Percentiles rank a stretch among this genome's conserved stretches.
phyloP scores from a whole-genome alignment of 805 yeast genomes.

The Candida fluviatilis region DNA sequence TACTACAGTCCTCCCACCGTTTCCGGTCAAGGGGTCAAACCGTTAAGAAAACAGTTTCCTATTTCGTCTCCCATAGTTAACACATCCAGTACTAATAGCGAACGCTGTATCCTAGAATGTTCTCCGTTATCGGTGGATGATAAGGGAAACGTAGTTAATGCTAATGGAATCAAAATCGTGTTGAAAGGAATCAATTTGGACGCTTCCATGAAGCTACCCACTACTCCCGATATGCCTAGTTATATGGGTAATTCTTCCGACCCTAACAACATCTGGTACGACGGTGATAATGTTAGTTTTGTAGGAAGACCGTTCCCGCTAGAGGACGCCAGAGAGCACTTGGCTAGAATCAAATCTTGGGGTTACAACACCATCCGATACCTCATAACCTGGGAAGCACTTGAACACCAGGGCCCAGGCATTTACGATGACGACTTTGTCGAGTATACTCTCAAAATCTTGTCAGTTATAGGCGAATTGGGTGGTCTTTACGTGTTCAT shows the following conservation, averaged over 20 bases:
- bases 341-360: conserved; percentile 66
- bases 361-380: conserved; percentile 80
- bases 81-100: conserved; percentile 5
- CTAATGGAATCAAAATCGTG: conserved; percentile 54
- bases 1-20: conserved; percentile 20
- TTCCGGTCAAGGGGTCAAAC: conserved; percentile 22
- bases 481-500: conserved; percentile 78
- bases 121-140: conserved; percentile 16
- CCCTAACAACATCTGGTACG: conserved; percentile 48
- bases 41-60: conserved; percentile 22
- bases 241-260: conserved; percentile 35
- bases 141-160: conserved; percentile 55
- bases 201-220: conserved; percentile 68
- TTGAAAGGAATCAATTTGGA: conserved; percentile 82
- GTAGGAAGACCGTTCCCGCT: conserved; percentile 79
- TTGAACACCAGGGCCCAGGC: conserved; percentile 87
- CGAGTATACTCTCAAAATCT: conserved; percentile 59
- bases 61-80: conserved; percentile 13
- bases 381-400: conserved; percentile 85
- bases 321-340: conserved; percentile 65
- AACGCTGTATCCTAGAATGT: conserved; percentile 16
- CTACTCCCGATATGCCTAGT: conserved; percentile 45
- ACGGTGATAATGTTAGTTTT: conserved; percentile 75
- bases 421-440: conserved; percentile 73
- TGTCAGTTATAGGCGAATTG: conserved; percentile 51